Percentiles rank a stretch among this genome's conserved stretches.
phyloP scores from a whole-genome alignment of 1,284 basidiomycete genomes.

The Sporisorium iseilematis-ciliati region DNA sequence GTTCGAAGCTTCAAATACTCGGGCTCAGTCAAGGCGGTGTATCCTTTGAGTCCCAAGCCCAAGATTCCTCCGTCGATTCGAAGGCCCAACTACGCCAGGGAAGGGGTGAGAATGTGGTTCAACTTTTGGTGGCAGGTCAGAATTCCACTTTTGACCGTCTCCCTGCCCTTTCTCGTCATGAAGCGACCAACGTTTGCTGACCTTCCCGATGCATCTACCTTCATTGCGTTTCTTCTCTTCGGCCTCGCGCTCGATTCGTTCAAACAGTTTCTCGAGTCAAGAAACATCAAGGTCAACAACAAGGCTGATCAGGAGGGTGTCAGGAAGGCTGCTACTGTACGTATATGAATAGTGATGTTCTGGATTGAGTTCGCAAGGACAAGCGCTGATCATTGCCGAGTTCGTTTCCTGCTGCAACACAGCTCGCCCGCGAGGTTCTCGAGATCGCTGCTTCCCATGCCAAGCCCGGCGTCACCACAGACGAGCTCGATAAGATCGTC shows the following conservation, averaged over 20 bases:
- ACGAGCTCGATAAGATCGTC: slow-evolving; percentile 90
- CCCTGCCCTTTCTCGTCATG: slow-evolving; percentile 18
- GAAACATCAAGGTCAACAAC: slow-evolving; percentile 64
- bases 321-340: slow-evolving; percentile 54
- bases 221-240: slow-evolving; percentile 41
- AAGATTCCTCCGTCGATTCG: slow-evolving; percentile 64
- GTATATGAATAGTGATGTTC: slow-evolving; percentile 7
- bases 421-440: slow-evolving; percentile 91
- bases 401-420: slow-evolving; percentile 18
- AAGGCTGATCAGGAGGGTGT: slow-evolving; percentile 63
- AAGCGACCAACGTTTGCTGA: slow-evolving; percentile 19
- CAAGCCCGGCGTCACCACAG: slow-evolving; percentile 91
- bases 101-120: slow-evolving; percentile 63
- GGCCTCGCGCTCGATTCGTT: slow-evolving; percentile 30
- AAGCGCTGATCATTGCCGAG: not conserved
- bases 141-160: slow-evolving; percentile 47
- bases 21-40: slow-evolving; percentile 59
- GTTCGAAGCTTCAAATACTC: slow-evolving; percentile 61
- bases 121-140: slow-evolving; percentile 58
- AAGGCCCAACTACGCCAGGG: slow-evolving; percentile 68
- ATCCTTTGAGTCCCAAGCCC: slow-evolving; percentile 64
- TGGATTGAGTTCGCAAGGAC: no score
- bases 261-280: slow-evolving; percentile 61
- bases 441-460: slow-evolving; percentile 88
- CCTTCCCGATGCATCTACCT: slow-evolving; percentile 15